Percentiles rank a stretch among this genome's conserved stretches.
These are phyloP conservation scores for Isoetes taiwanensis DNA, from an alignment of 75 land plant species.

Conservation along the genomic window DNA sequence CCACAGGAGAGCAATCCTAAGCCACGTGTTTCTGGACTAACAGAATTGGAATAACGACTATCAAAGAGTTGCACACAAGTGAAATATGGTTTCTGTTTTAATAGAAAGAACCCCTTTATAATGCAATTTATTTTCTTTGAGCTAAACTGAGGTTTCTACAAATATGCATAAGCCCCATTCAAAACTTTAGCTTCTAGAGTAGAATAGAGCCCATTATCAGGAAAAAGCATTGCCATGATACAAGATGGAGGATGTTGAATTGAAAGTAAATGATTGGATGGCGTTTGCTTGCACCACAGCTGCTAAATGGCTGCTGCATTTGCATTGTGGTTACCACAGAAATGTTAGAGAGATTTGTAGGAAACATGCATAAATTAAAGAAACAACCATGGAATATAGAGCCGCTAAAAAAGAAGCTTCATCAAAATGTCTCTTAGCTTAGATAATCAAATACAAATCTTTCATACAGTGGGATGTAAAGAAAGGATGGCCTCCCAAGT, in stretches of 20 bases:
- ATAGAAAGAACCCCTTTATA: too few relatives aligned
- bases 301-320: slow-evolving; percentile 49
- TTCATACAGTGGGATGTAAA: slow-evolving; percentile 53
- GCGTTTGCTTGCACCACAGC: slow-evolving; percentile 54
- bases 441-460: slow-evolving; percentile 64
- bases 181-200: slow-evolving; percentile 47
- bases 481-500: slow-evolving; percentile 45
- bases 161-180: slow-evolving; percentile 45
- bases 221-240: slow-evolving; percentile 52
- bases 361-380: slow-evolving; percentile 56
- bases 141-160: slow-evolving; percentile 61
- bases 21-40: too few relatives aligned
- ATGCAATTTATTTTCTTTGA: too few relatives aligned
- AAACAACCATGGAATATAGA: slow-evolving; percentile 45
- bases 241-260: slow-evolving; percentile 34
- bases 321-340: slow-evolving; percentile 40
- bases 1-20: too few relatives aligned
- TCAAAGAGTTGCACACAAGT: too few relatives aligned
- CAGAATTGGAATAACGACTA: too few relatives aligned
- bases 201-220: slow-evolving; percentile 59
- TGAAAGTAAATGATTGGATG: slow-evolving; percentile 60
- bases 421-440: slow-evolving; percentile 48
- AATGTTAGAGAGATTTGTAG: slow-evolving; percentile 61
- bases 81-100: too few relatives aligned
- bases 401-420: slow-evolving; percentile 66